Conservation (phyloP, 1,284 basidiomycete species). For the Pulchroboletus neoregius region DNA sequence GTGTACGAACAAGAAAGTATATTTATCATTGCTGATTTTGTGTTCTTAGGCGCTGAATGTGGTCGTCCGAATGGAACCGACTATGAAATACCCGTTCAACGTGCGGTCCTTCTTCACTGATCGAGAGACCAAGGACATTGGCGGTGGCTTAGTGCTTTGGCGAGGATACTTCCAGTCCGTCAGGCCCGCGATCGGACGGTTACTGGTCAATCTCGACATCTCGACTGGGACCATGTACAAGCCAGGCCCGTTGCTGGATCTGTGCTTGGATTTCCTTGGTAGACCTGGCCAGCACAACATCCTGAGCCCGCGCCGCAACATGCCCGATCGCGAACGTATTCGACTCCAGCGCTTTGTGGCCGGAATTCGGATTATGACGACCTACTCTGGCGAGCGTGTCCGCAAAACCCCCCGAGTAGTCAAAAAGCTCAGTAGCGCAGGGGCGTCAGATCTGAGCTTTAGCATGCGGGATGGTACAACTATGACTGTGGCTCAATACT, state of each 20-base stretch:
- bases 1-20: slow-evolving; percentile 14
- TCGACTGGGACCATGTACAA: slow-evolving; percentile 75
- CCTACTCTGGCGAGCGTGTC: slow-evolving; percentile 35
- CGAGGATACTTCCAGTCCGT: slow-evolving; percentile 75
- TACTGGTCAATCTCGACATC: slow-evolving; percentile 77
- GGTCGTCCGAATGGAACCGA: slow-evolving; percentile 70
- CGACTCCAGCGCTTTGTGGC: slow-evolving; percentile 58
- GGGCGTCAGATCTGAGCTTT: slow-evolving; percentile 52
- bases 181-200: slow-evolving; percentile 59
- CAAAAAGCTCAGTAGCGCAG: slow-evolving; percentile 49
- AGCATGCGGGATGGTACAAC: slow-evolving; percentile 48
- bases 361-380: slow-evolving; percentile 53
- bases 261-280: slow-evolving; percentile 57
- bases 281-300: slow-evolving; percentile 36
- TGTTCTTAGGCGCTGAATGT: slow-evolving; percentile 62
- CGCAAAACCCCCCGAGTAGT: slow-evolving; percentile 46
- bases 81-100: slow-evolving; percentile 68
- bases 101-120: slow-evolving; percentile 72
- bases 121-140: slow-evolving; percentile 60
- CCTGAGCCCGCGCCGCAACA: slow-evolving; percentile 41
- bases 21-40: slow-evolving; percentile 1
- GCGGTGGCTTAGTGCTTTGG: slow-evolving; percentile 65
- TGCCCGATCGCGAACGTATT: slow-evolving; percentile 57
- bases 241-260: slow-evolving; percentile 42
- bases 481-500: slow-evolving; percentile 62